Base-by-base conservation (phyloP, 2,329 filamentous ascomycete genomes). In the Coniochaeta prunicola region DNA sequence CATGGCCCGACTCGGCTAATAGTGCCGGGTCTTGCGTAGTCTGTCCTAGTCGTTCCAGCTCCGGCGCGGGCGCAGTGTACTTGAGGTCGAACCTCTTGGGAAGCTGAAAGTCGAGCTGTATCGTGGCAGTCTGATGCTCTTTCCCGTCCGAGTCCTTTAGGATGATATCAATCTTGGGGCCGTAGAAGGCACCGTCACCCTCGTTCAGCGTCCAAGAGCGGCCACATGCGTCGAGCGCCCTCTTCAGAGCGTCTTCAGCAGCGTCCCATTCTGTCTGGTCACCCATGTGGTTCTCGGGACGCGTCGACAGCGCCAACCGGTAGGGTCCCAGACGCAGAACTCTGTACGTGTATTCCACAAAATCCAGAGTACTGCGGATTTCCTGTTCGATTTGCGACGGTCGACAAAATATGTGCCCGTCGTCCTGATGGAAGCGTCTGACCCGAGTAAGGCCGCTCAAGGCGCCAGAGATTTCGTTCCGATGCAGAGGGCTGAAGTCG, bases 111-210 rank as follows among this genome's bases (percentile, higher is more conserved):
- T 96, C 91, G 30, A 96, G 82, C 75, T 96, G 91, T 56, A 96
- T 88, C 0, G 91, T 96, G 3, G 91, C 92, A 2, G 92, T 90
- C 70, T 96, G 91, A 69, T 96, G 91, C 67, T 92, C 89, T 69
- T 93, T 96, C 8, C 90, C 90, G 67, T 90, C 83, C 1, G 88
- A 87, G 68, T 96, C 91, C 61, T 82, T 84, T 53, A 96, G 74
- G 40, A 96, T 85, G 50, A 96, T 89, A 68, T 96, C 91, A 63
- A 96, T 96, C 75, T 96, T 96, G 33, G 92, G 91, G 0, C 92
- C 91, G 67, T 96, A 96, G 68, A 96, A 96, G 4, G 91, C 91
- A 15, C 92, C 91, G 61, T 96, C 91, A 12, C 90, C 91, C 66
- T 88, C 82, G 62, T 92, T 93, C 59, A 93, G 65, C 2, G 80